phyloP scores from a whole-genome alignment of 345 rosid genomes.

The Camelina laxa region DNA sequence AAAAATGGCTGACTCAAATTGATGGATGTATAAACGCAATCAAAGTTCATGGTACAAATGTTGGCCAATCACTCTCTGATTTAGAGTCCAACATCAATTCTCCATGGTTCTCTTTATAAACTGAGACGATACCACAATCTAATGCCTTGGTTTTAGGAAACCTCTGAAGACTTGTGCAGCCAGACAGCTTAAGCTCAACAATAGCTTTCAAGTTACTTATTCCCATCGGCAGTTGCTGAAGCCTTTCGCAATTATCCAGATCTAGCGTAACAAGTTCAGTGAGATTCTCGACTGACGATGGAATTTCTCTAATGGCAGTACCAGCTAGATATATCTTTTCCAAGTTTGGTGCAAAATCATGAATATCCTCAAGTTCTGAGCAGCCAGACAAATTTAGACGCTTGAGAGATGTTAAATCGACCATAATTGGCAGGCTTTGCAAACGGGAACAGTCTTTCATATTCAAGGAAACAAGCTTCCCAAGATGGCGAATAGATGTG shows the following conservation, averaged over 20 bases:
- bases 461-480: slow-evolving; percentile 35
- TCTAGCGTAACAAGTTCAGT: slow-evolving; percentile 26
- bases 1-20: too few relatives aligned
- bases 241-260: slow-evolving; percentile 24
- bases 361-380: slow-evolving; percentile 7
- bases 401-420: slow-evolving; percentile 18
- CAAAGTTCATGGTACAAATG: too few relatives aligned
- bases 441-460: slow-evolving; percentile 32
- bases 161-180: too few relatives aligned
- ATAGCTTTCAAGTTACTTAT: not conserved
- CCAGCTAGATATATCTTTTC: slow-evolving; percentile 30
- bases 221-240: slow-evolving; percentile 13
- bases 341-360: slow-evolving; percentile 33
- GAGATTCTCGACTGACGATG: slow-evolving; percentile 13
- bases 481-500: slow-evolving; percentile 9
- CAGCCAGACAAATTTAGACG: slow-evolving; percentile 34
- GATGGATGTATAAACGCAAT: too few relatives aligned
- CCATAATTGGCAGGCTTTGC: not conserved
- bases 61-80: too few relatives aligned
- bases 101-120: too few relatives aligned
- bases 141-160: too few relatives aligned
- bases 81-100: too few relatives aligned
- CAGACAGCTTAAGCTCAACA: too few relatives aligned
- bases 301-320: slow-evolving; percentile 26
- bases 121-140: too few relatives aligned